Evolutionary conservation across 2,329 filamentous ascomycete species (phyloP).

Genomic region (Plenodomus biglobosus): DNA sequence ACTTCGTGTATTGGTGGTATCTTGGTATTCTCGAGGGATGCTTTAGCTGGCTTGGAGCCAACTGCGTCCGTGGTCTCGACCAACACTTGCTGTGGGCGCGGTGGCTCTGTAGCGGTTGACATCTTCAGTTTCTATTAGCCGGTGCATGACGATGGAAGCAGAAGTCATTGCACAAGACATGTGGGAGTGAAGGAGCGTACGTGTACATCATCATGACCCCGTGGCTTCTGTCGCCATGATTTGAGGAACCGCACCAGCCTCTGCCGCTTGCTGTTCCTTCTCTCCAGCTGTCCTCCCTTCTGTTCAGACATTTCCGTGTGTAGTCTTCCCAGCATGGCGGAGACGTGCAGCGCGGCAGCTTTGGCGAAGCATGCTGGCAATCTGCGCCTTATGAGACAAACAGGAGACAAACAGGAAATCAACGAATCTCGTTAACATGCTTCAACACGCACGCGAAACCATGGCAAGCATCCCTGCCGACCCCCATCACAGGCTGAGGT

Average conservation of each 20-base stretch:
- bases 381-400: conserved; percentile 8
- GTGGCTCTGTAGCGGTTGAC: background rate
- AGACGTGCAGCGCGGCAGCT: conserved; percentile 11
- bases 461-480: background rate
- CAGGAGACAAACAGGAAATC: conserved; percentile 11
- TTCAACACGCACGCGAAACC: background rate
- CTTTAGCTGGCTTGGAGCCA: background rate
- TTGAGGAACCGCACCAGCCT: conserved; percentile 36
- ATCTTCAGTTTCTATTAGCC: conserved; percentile 20
- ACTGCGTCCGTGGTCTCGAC: background rate
- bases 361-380: conserved; percentile 24
- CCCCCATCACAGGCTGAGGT: background rate
- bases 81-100: background rate
- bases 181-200: conserved; percentile 17
- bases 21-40: conserved; percentile 12
- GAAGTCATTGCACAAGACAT: conserved; percentile 1
- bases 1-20: conserved; percentile 8
- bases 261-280: conserved; percentile 36
- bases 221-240: conserved; percentile 27
- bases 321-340: conserved; percentile 35
- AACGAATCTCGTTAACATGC: background rate
- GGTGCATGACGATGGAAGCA: conserved; percentile 3
- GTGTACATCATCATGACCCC: conserved; percentile 18
- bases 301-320: conserved; percentile 24
- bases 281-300: conserved; percentile 21